Evolutionary conservation across 2,329 filamentous ascomycete species (phyloP).

Genomic region (Xylaria hypoxylon): DNA sequence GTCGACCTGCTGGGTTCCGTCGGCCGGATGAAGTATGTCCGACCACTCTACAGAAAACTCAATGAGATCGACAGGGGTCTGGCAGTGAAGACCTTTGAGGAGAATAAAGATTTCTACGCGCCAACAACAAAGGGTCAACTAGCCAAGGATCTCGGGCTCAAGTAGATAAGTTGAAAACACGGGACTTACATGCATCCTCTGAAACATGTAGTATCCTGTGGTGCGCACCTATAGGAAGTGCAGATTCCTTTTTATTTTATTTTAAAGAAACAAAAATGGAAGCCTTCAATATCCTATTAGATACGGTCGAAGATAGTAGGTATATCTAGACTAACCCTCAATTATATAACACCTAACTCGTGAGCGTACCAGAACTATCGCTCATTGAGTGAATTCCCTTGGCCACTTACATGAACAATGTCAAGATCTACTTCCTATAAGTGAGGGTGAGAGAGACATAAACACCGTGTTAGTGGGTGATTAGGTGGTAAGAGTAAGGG

Average conservation of each 20-base stretch:
- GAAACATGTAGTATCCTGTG: background rate
- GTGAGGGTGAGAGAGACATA: too few species aligned
- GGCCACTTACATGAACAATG: too few species aligned
- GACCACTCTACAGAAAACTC: conserved; percentile 82
- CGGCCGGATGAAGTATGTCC: conserved; percentile 96
- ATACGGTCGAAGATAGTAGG: too few species aligned
- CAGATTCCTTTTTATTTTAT: too few species aligned
- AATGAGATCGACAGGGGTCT: conserved; percentile 78
- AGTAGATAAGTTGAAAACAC: conserved; percentile 35
- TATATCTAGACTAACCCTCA: too few species aligned
- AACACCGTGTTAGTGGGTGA: too few species aligned
- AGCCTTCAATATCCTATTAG: background rate
- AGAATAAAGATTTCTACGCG: conserved; percentile 93
- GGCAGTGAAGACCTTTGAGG: conserved; percentile 84
- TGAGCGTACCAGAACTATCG: too few species aligned
- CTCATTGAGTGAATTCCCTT: too few species aligned
- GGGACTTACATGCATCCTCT: background rate
- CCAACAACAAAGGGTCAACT: conserved; percentile 90
- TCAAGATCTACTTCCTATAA: too few species aligned
- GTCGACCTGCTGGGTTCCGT: conserved; percentile 82
- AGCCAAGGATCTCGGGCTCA: conserved; percentile 79
- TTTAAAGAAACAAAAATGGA: background rate
- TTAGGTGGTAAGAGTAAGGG: too few species aligned
- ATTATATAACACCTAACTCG: too few species aligned
- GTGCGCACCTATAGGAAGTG: background rate